Evolutionary conservation across 495 filamentous ascomycete genomes (phyloP), one percentile per base, ranked within the genome.

Genomic region (Margaritispora aquatica): DNA sequence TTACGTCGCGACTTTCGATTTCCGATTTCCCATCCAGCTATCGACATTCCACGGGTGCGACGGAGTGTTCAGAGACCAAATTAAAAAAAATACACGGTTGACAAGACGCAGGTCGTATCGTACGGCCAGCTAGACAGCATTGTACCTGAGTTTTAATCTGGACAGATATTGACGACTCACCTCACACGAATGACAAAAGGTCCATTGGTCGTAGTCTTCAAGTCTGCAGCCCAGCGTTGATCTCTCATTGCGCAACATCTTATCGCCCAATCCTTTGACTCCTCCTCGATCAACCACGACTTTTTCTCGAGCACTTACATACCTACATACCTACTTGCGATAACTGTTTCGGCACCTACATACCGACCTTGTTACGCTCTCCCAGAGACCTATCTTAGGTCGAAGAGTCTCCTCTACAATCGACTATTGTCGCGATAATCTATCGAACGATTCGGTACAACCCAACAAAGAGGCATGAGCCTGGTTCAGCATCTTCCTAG

Each of bases 391-490:
- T n/a, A n/a, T n/a, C n/a, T n/a, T n/a, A n/a, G n/a, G n/a, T n/a
- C n/a, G n/a, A n/a, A n/a, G n/a, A n/a, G n/a, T n/a, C 10, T 21
- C 22, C 31, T 47, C 10, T 21, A 15, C 31, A 46, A 26, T 44
- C 27, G 55, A 61, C 58, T 34, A 34, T 41, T 19, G 29, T 61
- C 62, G 54, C 58, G 48, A 53, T 27, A 19, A 1, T 54, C 38
- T 2, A n/a, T 60, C 51, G 49, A 55, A 23, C 49, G 34, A 26
- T 26, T 54, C 53, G 53, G 59, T 59, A 36, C 29, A 59, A n/a
- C n/a, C n/a, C n/a, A n/a, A 51, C 55, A 38, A 54, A 55, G 52
- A 50, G 62, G 63, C 56, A 65, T 65, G 63, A 61, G 31, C 59
- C 23, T 27, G 55, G 59, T 46, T 34, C 63, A 61, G 23, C 47